Base-by-base conservation (phyloP, 2,329 filamentous ascomycete genomes). In the Podosphaera leucotricha region DNA sequence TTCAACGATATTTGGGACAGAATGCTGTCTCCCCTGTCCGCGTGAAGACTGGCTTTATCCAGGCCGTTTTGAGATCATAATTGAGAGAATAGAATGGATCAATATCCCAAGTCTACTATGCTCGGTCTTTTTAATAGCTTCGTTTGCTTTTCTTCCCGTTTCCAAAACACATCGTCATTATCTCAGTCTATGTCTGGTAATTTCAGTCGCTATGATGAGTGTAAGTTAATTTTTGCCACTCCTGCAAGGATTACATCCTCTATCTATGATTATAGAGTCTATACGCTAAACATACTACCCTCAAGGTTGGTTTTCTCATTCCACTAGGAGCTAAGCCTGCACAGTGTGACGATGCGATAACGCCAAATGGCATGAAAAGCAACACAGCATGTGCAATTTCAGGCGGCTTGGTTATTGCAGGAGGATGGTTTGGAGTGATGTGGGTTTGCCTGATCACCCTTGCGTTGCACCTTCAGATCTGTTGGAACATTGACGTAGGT, bases 401-500 rank as follows among this genome's bases (percentile, higher is more conserved):
- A 0, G 90, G 90, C 8, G 71, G 84, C 1, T 77, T 94, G 50
- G 64, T 98, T 43, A 70, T 95, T 43, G 72, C 86, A 24, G 90
- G 90, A 44, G 90, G 86, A 38, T 82, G 86, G 70, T 71, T 75
- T 24, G 81, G 77, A 39, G 74, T 84, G 26, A 76, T 92, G 60
- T 98, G 90, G 87, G 75, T 86, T 50, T 92, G 94, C 58, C 70
- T 94, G 47, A 76, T 90, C 49, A 81, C 87, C 0, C 64, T 95
- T 28, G 92, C 85, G 3, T 77, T 98, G 54, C 90, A 98, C 61
- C 74, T 98, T 21, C 90, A 95, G 61, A 94, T 98, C 50, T 94
- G 86, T 66, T 98, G 90, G 90, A 85, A 95, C 60, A 70, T 92
- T 28, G 75, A 87, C 6, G 81, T 92, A 3, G 90, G 90, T 35